Evolutionary conservation across 371 early-diverging fungal species (phyloP), one percentile per base, ranked within the genome.

Genomic region (Mucor sp.): DNA sequence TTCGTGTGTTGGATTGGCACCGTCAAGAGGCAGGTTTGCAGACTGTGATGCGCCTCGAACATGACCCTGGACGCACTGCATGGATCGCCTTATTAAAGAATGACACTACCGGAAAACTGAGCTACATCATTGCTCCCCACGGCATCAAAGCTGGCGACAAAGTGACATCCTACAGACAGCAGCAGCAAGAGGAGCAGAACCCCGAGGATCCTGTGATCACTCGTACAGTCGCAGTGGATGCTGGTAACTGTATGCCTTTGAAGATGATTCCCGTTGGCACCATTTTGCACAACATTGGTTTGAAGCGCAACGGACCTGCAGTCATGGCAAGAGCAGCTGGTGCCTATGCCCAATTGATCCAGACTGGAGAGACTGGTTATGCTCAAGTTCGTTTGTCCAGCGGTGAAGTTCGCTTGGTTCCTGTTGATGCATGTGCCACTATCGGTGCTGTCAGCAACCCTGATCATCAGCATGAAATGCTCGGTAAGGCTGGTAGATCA

Each of bases 21-120:
- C 94, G 99, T 63, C 74, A 67, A 32, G 87, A 87, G 58, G 72
- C 90, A 0, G 97, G 96, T 1, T 77, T 85, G 6, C 95, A 95
- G 67, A 85, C 88, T 48, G 97, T 98, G 3, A 82, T 94, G 64
- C 89, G 99, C 19, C 77, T 97, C 21, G 99, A 98, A 77, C 94
- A 95, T 72, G 99, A 98, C 76, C 99, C 99, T 25, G 95, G 95
- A 74, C 85, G 99, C 55, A 90, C 91, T 37, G 97, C 93, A n/a
- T 93, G 94, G 79, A 92, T 98, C 68, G 95, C 95, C 9, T 74
- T 98, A 68, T 83, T 98, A 70, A 85, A 88, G 60, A 88, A 94
- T 71, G 84, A 92, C 55, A 81, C 83, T 33, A 92, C 91, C 25
- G 91, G 90, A 65, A 85, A 89, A 64, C 78, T 91, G 72, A 90